Evolutionary conservation across 2,329 filamentous ascomycete species (phyloP), one percentile per base, ranked within the genome.

Genomic region (Exutisphaerella laricina): DNA sequence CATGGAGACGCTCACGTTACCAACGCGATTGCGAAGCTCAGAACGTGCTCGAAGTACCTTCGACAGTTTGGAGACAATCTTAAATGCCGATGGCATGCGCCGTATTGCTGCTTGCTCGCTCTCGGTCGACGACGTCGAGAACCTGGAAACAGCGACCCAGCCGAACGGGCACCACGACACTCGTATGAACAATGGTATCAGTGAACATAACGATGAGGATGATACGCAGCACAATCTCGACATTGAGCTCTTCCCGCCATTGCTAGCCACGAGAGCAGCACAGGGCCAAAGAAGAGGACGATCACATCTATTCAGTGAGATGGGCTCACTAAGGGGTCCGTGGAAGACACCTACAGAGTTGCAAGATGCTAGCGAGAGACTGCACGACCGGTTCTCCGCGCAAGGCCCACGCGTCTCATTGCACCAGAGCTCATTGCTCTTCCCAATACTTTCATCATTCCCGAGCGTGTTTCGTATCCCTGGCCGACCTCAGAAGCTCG

Each of bases 371-470:
- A 66, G 55, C 55, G 53, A 55, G 1, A 46, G 46, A 13, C 46
- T 68, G 25, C 60, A 64, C 26, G 65, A 64, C 39, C 58, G 58
- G 12, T 53, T 58, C 22, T 37, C 23, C 10, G 30, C 46, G 3
- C 23, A 45, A 5, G 63, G 61, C 16, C 62, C 66, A 21, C 39
- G 58, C 12, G 48, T 46, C 3, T 49, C 49, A 4, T 53, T 49
- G 12, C 50, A 77, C 56, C 66, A 72, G 33, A 66, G 66, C 30
- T 48, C 66, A 2, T 71, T 90, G 5, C 69, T 75, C 1, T 92
- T 88, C 58, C 88, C 90, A 1, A 60, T 89, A 20, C 74, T 94
- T 23, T 82, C 92, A 59, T 94, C 88, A 62, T 96, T 85, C 60
- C 92, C 92, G 1, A 69, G 70, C 21, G 83, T 96, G 41, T 88